Percentiles rank a stretch among this genome's conserved stretches.
phyloP scores from a whole-genome alignment of 176 grass and related monocot species.

The Pontederia paniculata region DNA sequence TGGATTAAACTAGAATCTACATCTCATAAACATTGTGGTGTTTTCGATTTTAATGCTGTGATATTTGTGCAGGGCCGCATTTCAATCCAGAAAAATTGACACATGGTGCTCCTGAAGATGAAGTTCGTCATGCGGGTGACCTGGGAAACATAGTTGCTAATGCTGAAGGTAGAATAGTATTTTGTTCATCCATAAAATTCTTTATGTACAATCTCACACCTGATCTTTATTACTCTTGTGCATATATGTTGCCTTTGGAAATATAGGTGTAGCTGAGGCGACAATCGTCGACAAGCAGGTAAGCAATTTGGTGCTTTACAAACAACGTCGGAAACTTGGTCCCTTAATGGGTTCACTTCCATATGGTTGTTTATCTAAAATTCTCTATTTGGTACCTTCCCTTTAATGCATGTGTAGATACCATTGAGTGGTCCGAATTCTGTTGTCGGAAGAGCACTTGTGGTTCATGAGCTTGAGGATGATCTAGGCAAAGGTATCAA shows the following conservation, averaged over 20 bases:
- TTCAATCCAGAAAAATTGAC: slow-evolving; percentile 69
- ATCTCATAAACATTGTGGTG: not conserved
- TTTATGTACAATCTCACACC: not conserved
- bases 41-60: not conserved
- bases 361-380: not conserved
- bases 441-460: slow-evolving; percentile 89
- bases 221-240: not conserved
- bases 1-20: not conserved
- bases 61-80: slow-evolving; percentile 51
- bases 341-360: no score
- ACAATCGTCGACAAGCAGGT: slow-evolving; percentile 84
- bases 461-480: slow-evolving; percentile 97
- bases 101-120: slow-evolving; percentile 74
- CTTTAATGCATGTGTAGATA: slow-evolving; percentile 45
- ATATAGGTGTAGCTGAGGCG: slow-evolving; percentile 74
- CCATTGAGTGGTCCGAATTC: slow-evolving; percentile 68
- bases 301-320: not conserved
- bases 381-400: not conserved
- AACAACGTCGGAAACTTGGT: no score
- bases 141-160: slow-evolving; percentile 87
- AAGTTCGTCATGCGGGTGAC: slow-evolving; percentile 23
- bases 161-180: slow-evolving; percentile 57
- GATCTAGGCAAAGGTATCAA: slow-evolving; percentile 86
- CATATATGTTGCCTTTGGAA: slow-evolving; percentile 15
- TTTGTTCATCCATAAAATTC: not conserved